Evolutionary conservation across 2,329 filamentous ascomycete species (phyloP).

Genomic region (Aspergillus floridensis): DNA sequence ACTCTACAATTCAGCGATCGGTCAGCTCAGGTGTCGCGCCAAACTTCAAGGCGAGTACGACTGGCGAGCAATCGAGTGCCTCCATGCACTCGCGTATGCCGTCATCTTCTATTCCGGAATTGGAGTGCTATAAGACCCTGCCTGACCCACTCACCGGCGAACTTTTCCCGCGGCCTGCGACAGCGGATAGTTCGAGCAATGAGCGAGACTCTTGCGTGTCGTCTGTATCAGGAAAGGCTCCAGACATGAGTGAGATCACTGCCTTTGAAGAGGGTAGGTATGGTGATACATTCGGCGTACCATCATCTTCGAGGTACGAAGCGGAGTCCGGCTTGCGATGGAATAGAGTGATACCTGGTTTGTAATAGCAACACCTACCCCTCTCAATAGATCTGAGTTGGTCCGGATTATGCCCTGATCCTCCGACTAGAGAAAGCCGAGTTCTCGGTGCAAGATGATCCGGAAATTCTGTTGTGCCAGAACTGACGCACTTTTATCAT

Average conservation of each 20-base stretch:
- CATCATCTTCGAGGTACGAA: conserved; percentile 26
- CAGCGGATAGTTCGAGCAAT: conserved; percentile 13
- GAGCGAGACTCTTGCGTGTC: conserved; percentile 8
- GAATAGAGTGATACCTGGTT: conserved; percentile 38
- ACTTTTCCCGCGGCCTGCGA: conserved; percentile 10
- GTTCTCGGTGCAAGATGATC: not conserved
- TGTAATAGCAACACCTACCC: not conserved
- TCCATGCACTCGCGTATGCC: not conserved
- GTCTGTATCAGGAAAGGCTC: conserved; percentile 16
- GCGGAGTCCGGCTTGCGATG: conserved; percentile 32
- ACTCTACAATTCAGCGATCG: conserved; percentile 15
- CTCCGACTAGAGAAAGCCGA: not conserved
- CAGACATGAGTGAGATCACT: conserved; percentile 22
- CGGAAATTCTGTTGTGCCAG: not conserved
- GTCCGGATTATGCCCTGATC: not conserved
- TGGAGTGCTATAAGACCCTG: not conserved
- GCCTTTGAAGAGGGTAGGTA: conserved; percentile 15
- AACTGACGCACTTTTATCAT: conserved; percentile 2
- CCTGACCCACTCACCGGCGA: conserved; percentile 2
- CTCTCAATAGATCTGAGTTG: too few relatives aligned
- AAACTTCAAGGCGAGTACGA: conserved; percentile 1
- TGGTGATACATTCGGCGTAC: conserved; percentile 11
- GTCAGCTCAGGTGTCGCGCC: not conserved
- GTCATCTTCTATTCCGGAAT: not conserved
- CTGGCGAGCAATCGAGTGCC: not conserved